Evolutionary conservation across 2,329 filamentous ascomycete species (phyloP).

Genomic region (Neophaeococcomyces aloes): DNA sequence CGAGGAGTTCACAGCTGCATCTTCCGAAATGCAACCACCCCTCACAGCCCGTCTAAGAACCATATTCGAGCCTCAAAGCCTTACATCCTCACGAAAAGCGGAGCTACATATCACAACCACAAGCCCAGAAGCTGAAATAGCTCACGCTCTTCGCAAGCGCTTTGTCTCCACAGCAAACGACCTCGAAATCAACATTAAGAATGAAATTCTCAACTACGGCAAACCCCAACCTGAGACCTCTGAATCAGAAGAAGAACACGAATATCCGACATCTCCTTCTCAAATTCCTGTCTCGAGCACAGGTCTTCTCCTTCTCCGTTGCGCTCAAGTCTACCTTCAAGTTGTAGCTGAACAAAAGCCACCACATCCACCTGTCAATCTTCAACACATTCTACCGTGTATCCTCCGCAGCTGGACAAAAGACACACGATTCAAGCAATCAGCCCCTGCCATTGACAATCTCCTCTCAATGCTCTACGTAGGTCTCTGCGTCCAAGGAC

Average conservation of each 20-base stretch:
- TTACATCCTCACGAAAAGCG: conserved; percentile 15
- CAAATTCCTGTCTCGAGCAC: conserved; percentile 20
- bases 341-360: background rate
- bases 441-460: conserved; percentile 3
- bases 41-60: conserved; percentile 44
- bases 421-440: conserved; percentile 1
- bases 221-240: conserved; percentile 8
- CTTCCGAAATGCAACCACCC: background rate
- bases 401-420: conserved; percentile 1
- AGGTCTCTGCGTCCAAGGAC: background rate
- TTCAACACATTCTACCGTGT: background rate
- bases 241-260: conserved; percentile 14
- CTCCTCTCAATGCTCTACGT: conserved; percentile 6
- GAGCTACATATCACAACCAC: background rate
- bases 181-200: background rate
- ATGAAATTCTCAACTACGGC: conserved; percentile 11
- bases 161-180: conserved; percentile 2
- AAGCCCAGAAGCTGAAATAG: conserved; percentile 23
- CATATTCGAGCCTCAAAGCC: conserved; percentile 43
- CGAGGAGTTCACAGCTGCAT: conserved; percentile 41
- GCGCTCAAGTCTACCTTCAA: conserved; percentile 11
- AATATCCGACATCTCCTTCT: conserved; percentile 20
- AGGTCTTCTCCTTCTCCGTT: conserved; percentile 16
- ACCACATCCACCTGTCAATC: background rate
- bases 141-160: conserved; percentile 26